Conservation (phyloP, 805 yeast species). For the Candida succiphila region DNA sequence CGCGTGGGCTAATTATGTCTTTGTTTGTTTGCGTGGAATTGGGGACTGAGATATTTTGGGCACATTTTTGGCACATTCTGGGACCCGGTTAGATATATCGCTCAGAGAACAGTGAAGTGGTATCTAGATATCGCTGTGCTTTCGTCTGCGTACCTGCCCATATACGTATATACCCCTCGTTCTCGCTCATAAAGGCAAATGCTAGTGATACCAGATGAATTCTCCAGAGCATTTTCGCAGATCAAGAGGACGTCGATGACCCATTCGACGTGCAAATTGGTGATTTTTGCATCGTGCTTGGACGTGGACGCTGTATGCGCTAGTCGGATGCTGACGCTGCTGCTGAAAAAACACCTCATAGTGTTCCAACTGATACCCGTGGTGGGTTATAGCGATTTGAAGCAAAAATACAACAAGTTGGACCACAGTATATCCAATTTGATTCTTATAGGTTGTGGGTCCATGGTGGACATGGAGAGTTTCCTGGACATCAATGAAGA, state of each 20-base stretch:
- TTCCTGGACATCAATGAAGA: conserved; percentile 56
- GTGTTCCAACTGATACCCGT: conserved; percentile 89
- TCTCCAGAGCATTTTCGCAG: conserved; percentile 54
- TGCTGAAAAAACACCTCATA: conserved; percentile 71
- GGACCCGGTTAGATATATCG: no score
- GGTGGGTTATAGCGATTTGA: conserved; percentile 79
- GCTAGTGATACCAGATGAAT: conserved; percentile 69
- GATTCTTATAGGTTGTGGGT: conserved; percentile 86
- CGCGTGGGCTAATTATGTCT: no score
- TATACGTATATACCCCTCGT: no score
- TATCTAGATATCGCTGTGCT: no score
- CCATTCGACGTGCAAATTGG: conserved; percentile 86
- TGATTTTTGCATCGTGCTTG: conserved; percentile 81
- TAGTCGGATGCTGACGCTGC: conserved; percentile 59
- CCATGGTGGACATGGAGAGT: conserved; percentile 74
- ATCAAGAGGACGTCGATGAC: conserved; percentile 67
- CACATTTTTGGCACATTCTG: no score
- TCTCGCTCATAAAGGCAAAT: no score
- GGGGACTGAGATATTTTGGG: no score
- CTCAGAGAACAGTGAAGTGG: no score
- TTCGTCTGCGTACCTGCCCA: no score
- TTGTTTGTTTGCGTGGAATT: no score
- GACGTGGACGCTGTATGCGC: conserved; percentile 91
- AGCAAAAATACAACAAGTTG: conserved; percentile 46
- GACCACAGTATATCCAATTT: conserved; percentile 73